Base-by-base conservation (phyloP, 2,329 filamentous ascomycete species). In the Diaporthe sp. region DNA sequence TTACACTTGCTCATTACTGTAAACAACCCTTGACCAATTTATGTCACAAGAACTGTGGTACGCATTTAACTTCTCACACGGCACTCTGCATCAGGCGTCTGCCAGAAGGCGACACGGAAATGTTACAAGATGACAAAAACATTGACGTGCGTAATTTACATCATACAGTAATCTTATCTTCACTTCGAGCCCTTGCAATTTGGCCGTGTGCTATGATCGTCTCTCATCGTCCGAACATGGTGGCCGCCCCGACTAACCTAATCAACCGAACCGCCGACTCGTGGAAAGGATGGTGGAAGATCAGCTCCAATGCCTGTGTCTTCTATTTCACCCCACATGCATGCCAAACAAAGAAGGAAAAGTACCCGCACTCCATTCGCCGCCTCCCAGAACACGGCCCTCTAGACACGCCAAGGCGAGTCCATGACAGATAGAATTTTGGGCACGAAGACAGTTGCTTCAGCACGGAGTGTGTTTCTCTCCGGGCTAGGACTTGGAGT, bases 81-180 rank as follows among this genome's bases (percentile, higher is more conserved):
- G 5, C 22, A 51, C 13, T 34, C 44, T 37, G 44, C 28, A 17
- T 31, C 6, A 37, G 25, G 46, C 44, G 19, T 31, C 13, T 31
- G 25, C 28, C 25, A 31, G 4, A 13, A 44, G 39, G n/a, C 8
- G 19, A 37, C 19, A 31, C 8, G 25, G 17, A 28, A 10, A 28
- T 39, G 22, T 7, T 31, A 55, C 17, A 34, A 42, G 49, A 42
- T 69, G 34, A 42, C 31, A 39, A 28, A 42, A 39, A 51, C 58
- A 37, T 67, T 53, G 61, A 67, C 58, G 55, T 69, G 59, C 59
- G 57, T 76, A 55, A 73, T 75, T 61, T 72, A 76, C 73, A 75
- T 74, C 74, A 59, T 76, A 76, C 70, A 71, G 55, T 73, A 71
- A 51, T 74, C 72, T 75, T 70, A 75, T 73, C 61, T 75, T 46